A percentile compares a stretch with the other conserved stretches of the same genome.
phyloP scores from a whole-genome alignment of 148 eudicot species.

The Nyssa sinensis region DNA sequence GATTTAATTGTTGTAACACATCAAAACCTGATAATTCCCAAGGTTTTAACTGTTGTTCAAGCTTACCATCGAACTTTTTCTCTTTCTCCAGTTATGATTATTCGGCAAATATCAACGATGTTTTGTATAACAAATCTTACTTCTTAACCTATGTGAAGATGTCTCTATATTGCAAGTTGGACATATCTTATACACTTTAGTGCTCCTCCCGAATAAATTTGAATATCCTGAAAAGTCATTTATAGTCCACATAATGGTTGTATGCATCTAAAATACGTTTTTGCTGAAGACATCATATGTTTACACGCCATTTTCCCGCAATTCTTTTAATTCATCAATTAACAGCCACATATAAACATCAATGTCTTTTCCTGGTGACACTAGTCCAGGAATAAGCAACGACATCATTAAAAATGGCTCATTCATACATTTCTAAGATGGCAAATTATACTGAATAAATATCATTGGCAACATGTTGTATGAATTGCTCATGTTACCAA shows the following conservation, averaged over 20 bases:
- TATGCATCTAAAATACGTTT: slow-evolving; percentile 10
- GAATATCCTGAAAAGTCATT: slow-evolving; percentile 1
- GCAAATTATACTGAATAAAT: neutral
- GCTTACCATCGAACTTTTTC: no score
- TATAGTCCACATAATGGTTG: neutral
- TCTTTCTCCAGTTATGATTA: no score
- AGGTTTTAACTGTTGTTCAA: no score
- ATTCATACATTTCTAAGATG: neutral
- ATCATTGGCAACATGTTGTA: neutral
- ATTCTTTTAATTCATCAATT: slow-evolving; percentile 18
- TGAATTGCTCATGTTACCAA: neutral
- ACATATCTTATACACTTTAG: no score
- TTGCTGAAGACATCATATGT: slow-evolving; percentile 19
- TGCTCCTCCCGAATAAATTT: slow-evolving; percentile 3
- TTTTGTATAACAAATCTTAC: no score
- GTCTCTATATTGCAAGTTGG: no score
- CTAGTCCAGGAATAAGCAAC: slow-evolving; percentile 9
- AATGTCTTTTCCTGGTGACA: neutral
- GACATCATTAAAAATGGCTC: neutral
- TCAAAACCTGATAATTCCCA: no score
- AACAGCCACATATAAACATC: slow-evolving; percentile 18
- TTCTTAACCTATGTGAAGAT: no score
- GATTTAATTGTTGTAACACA: no score
- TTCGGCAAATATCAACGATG: no score
- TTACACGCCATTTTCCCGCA: slow-evolving; percentile 7